These are phyloP conservation scores for Exophiala viscosa DNA, from an alignment of 2,329 filamentous ascomycete species.

Conservation along the genomic window DNA sequence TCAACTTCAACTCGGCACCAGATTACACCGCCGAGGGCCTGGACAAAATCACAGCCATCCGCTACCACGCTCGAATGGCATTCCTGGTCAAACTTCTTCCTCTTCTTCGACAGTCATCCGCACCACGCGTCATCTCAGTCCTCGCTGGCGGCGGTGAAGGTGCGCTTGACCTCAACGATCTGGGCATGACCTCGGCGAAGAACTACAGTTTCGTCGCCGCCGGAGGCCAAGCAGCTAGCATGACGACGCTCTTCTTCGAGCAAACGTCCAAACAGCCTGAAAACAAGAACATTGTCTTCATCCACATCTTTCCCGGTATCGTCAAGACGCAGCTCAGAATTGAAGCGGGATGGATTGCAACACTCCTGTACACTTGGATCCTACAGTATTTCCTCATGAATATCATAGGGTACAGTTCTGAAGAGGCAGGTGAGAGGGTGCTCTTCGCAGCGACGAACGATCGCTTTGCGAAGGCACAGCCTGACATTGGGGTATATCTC, in stretches of 20 bases:
- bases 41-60: constrained; percentile 49
- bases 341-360: neutral
- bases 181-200: constrained; percentile 37
- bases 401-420: constrained; percentile 22
- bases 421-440: constrained; percentile 47
- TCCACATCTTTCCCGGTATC: constrained; percentile 48
- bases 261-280: constrained; percentile 40
- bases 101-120: constrained; percentile 18
- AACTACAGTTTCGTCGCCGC: constrained; percentile 38
- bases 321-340: constrained; percentile 45
- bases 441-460: constrained; percentile 41
- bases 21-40: constrained; percentile 57
- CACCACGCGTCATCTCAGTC: constrained; percentile 52
- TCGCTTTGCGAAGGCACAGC: constrained; percentile 28
- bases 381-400: constrained; percentile 9
- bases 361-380: constrained; percentile 24
- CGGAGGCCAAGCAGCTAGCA: constrained; percentile 46
- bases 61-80: constrained; percentile 57
- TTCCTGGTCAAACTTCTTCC: constrained; percentile 58
- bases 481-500: constrained; percentile 15
- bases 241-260: constrained; percentile 51
- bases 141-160: constrained; percentile 53
- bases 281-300: constrained; percentile 47
- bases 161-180: constrained; percentile 45
- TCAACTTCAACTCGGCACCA: constrained; percentile 27